A percentile compares a stretch with the other conserved stretches of the same genome.
phyloP scores from a whole-genome alignment of 495 filamentous ascomycete genomes.

The Podospora australis region DNA sequence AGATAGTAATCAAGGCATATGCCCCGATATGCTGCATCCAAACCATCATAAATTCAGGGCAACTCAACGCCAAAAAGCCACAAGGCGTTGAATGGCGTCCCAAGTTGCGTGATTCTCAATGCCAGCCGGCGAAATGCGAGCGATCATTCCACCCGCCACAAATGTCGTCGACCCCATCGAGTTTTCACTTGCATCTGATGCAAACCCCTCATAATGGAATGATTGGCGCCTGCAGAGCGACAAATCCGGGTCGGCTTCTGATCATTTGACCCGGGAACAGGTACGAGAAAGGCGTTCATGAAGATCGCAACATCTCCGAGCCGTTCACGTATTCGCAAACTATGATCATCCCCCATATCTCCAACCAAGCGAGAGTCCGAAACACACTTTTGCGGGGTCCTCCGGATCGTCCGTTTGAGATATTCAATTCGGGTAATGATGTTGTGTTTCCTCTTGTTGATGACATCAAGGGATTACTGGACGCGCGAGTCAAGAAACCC shows the following conservation, averaged over 20 bases:
- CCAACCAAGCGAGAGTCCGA: conserved; percentile 6
- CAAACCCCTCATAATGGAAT: background rate
- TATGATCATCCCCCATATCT: background rate
- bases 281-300: background rate
- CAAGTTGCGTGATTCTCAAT: background rate
- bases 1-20: too few relatives aligned
- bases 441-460: conserved; percentile 3
- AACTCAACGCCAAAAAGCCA: background rate
- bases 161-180: background rate
- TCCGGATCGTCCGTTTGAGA: background rate
- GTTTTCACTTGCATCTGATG: conserved; percentile 3
- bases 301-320: conserved; percentile 2
- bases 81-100: background rate
- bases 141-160: background rate
- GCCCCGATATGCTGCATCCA: too few relatives aligned
- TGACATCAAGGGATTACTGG: conserved; percentile 6
- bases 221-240: conserved; percentile 1
- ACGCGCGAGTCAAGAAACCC: background rate
- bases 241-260: background rate
- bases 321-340: background rate
- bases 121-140: background rate
- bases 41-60: too few relatives aligned
- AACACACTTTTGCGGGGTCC: conserved; percentile 9
- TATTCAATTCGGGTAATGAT: background rate
- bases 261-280: background rate